phyloP scores from a whole-genome alignment of 345 rosid genomes.

The Linum trigynum region DNA sequence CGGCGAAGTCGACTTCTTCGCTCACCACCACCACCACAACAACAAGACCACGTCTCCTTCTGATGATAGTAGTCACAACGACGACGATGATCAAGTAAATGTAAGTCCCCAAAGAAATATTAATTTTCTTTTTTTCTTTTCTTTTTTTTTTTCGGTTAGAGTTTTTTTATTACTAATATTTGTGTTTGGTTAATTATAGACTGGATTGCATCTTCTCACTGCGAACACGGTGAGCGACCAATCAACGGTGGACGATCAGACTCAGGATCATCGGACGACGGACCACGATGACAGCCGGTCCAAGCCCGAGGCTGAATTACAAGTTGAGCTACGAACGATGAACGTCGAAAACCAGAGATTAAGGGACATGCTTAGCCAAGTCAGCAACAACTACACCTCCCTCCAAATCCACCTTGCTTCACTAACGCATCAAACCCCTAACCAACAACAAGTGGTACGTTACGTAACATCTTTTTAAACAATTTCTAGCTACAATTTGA shows the following conservation, averaged over 20 bases:
- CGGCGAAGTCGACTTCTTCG: not conserved
- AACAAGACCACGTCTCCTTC: too few relatives aligned
- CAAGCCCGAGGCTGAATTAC: slow-evolving; percentile 44
- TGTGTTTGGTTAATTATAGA: too few relatives aligned
- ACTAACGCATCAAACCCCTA: slow-evolving; percentile 34
- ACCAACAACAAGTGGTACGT: slow-evolving; percentile 29
- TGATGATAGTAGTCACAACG: too few relatives aligned
- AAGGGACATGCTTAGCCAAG: slow-evolving; percentile 70
- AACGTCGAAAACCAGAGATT: slow-evolving; percentile 63
- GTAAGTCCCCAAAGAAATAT: too few relatives aligned
- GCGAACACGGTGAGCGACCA: not conserved
- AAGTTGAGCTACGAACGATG: slow-evolving; percentile 57
- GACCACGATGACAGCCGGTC: not conserved
- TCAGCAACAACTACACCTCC: slow-evolving; percentile 49
- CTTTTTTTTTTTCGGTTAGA: too few relatives aligned
- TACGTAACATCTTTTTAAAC: too few relatives aligned
- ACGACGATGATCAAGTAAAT: too few relatives aligned
- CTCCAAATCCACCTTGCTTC: slow-evolving; percentile 59
- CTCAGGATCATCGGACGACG: not conserved
- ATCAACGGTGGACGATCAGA: not conserved
- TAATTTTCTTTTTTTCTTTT: too few relatives aligned
- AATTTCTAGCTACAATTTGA: too few relatives aligned
- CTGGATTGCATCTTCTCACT: too few relatives aligned
- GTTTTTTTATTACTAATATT: too few relatives aligned
- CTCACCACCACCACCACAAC: not conserved